Evolutionary conservation across 164 flowering plant genomes (phyloP), one percentile per base, ranked within the genome.

Genomic region (Aristolochia contorta): DNA sequence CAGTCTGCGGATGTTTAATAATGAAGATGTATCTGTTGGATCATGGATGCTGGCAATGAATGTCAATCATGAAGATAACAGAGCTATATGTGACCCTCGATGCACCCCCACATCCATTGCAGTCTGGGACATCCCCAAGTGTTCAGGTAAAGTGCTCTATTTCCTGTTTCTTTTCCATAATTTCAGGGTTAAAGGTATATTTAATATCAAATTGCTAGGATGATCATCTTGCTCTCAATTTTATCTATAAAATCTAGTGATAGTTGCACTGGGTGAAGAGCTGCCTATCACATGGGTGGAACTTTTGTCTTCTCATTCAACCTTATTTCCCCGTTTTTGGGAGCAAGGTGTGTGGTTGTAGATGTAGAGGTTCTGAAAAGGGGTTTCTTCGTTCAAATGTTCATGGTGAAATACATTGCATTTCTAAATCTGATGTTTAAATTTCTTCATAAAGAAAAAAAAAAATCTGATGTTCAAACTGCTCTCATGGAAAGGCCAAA

Each of bases 21-120:
- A 82, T 65, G 92, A 83, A 73, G 89, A 86, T 65, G 87, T 83
- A 16, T 79, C 84, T 27, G 69, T 86, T 67, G 89, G 89, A 6
- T 71, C 86, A 52, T 83, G 92, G 92, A 86, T 83, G 92, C 82
- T 86, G 54, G 75, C 86, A 6, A 80, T 86, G 92, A 79, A 86
- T 72, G 92, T 82, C 27, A 60, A 74, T 58, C 84, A 82, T 51
- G 89, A 85, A 63, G 76, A 85, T 50, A 82, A 77, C 60, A 54
- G 75, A 67, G 82, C 78, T 63, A 49, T 86, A 50, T 86, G 92
- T 61, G 79, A 77, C 56, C 79, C 89, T 61, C 68, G 69, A n/a
- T 86, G 92, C 68, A 76, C 85, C 4, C 73, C 82, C 2, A 75
- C 80, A 53, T 86, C 92, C 13, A 80, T 86, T 55, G 89, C 82